Conservation (phyloP, 2,329 filamentous ascomycete genomes). For the Microascus cirrosus region DNA sequence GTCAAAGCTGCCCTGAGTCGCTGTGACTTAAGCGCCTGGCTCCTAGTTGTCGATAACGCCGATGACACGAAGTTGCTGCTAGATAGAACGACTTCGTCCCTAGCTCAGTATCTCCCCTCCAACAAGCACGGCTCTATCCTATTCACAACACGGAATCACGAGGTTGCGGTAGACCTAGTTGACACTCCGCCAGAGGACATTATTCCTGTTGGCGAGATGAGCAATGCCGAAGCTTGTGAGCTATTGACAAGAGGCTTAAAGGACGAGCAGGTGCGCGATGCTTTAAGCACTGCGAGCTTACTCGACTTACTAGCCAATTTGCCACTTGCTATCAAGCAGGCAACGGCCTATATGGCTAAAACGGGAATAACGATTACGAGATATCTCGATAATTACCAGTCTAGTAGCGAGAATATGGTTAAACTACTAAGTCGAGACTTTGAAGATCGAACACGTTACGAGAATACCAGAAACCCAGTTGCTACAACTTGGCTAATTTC, state of each 20-base stretch:
- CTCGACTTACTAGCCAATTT: slow-evolving; percentile 17
- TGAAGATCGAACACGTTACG: slow-evolving; percentile 10
- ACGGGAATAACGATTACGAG: slow-evolving; percentile 10
- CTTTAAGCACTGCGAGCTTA: slow-evolving; percentile 10
- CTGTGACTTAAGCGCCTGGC: slow-evolving; percentile 19
- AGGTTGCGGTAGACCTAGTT: slow-evolving; percentile 6
- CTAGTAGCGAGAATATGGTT: slow-evolving; percentile 8
- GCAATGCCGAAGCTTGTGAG: slow-evolving; percentile 8
- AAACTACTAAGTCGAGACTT: neutral
- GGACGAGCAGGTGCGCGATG: slow-evolving; percentile 10
- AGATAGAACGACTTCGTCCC: slow-evolving; percentile 4
- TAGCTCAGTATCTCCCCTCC: slow-evolving; percentile 17
- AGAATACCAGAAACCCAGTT: slow-evolving; percentile 14
- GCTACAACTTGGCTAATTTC: slow-evolving; percentile 22
- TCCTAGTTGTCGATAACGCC: slow-evolving; percentile 33
- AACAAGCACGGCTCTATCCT: slow-evolving; percentile 5
- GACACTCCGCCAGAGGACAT: slow-evolving; percentile 9
- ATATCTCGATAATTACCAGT: slow-evolving; percentile 16
- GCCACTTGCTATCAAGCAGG: slow-evolving; percentile 23
- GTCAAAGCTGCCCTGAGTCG: slow-evolving; percentile 20
- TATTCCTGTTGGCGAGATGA: neutral
- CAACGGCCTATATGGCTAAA: slow-evolving; percentile 21
- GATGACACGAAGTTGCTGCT: slow-evolving; percentile 23
- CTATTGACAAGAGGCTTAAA: slow-evolving; percentile 12
- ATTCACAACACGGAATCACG: slow-evolving; percentile 3